Evolutionary conservation across 805 yeast genomes (phyloP), one percentile per base, ranked within the genome.

Genomic region (Metschnikowia kunwiensis): DNA sequence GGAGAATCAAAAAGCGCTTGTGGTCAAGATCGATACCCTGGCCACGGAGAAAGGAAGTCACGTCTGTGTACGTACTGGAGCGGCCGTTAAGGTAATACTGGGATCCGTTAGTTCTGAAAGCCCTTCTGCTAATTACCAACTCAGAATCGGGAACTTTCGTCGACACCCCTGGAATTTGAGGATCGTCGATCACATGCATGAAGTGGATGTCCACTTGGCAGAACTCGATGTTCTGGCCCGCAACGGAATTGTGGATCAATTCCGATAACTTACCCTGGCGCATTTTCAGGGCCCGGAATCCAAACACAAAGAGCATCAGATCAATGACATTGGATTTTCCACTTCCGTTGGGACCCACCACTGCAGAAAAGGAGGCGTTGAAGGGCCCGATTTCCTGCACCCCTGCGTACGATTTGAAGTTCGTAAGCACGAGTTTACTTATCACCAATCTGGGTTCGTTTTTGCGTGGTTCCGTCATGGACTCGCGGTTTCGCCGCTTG

Each of bases 321-420:
- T 94, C 98, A 58, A 93, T 93, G 46, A 93, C 97, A 55, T 94
- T 93, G 11, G 97, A 89, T 61, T 93, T 93, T 2, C 99, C 99
- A 9, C 96, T 84, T 7, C 99, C 99, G 58, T 93, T 93, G 5
- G 98, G 98, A 0, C 99, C 99, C 10, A 93, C 97, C 8, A 93
- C 95, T 0, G 99, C 97, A 8, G 96, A 86, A 54, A 93, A 94
- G 5, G 94, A 86, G 24, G 89, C 64, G 51, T 93, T 84, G 60
- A 93, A 93, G 0, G 99, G 99, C 0, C 99, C 99, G 33, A 93
- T 85, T 5, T 77, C 77, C 62, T 93, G 97, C 12, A 73, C 66
- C 0, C 98, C 98, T 1, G 97, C 97, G 57, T 93, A 93, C 0
- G 97, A 88, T 57, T 93, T 93, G 74, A 93, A 93, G 57, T 93